Evolutionary conservation across 306 rosid genomes (phyloP).

Genomic region (Acmispon strigosus): DNA sequence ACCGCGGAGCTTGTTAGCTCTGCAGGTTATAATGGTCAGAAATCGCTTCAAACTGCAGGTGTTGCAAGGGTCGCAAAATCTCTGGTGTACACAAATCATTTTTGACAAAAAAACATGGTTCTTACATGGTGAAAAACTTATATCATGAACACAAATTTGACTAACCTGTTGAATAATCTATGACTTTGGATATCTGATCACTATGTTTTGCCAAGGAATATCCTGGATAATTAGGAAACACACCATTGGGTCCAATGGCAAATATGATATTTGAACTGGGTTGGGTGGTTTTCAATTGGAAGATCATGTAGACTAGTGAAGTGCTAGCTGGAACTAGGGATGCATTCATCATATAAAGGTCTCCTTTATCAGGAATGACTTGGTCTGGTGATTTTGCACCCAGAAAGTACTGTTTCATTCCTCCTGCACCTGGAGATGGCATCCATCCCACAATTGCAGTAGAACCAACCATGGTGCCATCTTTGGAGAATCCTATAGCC

Average conservation of each 20-base stretch:
- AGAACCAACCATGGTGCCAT: constrained; percentile 29
- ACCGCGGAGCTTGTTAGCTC: no score
- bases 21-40: no score
- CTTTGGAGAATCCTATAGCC: constrained; percentile 21
- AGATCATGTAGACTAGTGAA: not conserved
- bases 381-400: not conserved
- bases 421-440: not conserved
- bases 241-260: constrained; percentile 22
- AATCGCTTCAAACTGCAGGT: no score
- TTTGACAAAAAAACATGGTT: no score
- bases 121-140: not conserved
- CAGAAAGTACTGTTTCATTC: not conserved
- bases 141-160: not conserved
- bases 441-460: constrained; percentile 20
- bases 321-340: not conserved
- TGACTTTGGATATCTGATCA: not conserved
- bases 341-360: not conserved
- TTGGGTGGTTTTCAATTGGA: constrained; percentile 10
- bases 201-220: not conserved
- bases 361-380: not conserved
- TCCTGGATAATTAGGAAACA: not conserved
- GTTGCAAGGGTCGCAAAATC: no score
- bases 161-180: constrained; percentile 17
- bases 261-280: constrained; percentile 12
- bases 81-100: no score